Conservation (phyloP, 140 eudicot genomes). For the Oenanthe javanica region DNA sequence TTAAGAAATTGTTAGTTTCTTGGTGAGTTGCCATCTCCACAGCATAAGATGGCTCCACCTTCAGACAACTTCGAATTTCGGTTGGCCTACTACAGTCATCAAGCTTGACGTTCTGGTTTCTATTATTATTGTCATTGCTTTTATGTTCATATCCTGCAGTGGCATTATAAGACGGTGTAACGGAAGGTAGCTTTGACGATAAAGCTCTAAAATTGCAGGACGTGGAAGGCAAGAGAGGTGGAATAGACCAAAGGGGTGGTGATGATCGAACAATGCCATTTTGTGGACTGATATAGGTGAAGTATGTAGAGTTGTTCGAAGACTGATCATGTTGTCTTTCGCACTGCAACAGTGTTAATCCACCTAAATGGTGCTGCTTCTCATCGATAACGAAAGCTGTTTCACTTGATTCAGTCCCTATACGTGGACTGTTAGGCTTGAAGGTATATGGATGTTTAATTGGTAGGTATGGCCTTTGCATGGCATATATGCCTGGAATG, state of each 20-base stretch:
- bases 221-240: slow-evolving; percentile 58
- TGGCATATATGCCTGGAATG: slow-evolving; percentile 61
- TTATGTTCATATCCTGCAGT: slow-evolving; percentile 1
- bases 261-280: slow-evolving; percentile 19
- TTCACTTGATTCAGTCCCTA: slow-evolving; percentile 19
- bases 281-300: slow-evolving; percentile 34
- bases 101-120: slow-evolving; percentile 12
- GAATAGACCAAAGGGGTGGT: slow-evolving; percentile 47
- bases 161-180: slow-evolving; percentile 15
- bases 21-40: slow-evolving; percentile 25
- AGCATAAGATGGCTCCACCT: slow-evolving; percentile 23
- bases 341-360: slow-evolving; percentile 28
- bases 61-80: slow-evolving; percentile 12
- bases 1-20: slow-evolving; percentile 9
- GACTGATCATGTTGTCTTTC: slow-evolving; percentile 26
- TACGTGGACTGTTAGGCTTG: slow-evolving; percentile 10
- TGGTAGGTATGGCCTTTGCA: slow-evolving; percentile 48
- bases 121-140: neutral
- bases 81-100: slow-evolving; percentile 10
- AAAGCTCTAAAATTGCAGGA: slow-evolving; percentile 12
- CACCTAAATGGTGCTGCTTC: slow-evolving; percentile 29
- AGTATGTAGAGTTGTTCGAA: slow-evolving; percentile 31
- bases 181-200: slow-evolving; percentile 10
- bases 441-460: slow-evolving; percentile 24
- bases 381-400: slow-evolving; percentile 15